phyloP scores from a whole-genome alignment of 176 grass and related monocot genomes.

The Aegilops longissima region DNA sequence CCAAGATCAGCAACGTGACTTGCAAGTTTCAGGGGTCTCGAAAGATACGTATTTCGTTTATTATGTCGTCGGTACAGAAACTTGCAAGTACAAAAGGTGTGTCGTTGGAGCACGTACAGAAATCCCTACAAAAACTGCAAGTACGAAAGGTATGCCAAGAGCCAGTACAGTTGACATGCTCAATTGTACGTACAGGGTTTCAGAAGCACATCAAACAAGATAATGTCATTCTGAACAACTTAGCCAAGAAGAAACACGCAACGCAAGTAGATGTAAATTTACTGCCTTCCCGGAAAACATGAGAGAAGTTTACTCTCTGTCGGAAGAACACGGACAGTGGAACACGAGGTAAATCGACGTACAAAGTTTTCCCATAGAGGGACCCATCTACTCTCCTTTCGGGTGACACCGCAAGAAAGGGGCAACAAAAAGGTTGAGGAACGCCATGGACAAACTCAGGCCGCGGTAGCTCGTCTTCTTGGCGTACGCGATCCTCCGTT shows the following conservation, averaged over 20 bases:
- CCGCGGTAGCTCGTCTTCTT: background rate
- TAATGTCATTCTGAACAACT: too few relatives aligned
- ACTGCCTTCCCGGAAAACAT: too few relatives aligned
- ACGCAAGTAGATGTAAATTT: too few relatives aligned
- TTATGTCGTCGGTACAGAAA: constrained; percentile 10
- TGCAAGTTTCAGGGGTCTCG: background rate
- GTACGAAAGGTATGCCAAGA: background rate
- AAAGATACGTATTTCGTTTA: background rate
- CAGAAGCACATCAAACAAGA: background rate
- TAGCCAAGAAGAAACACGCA: too few relatives aligned
- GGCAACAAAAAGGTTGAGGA: background rate
- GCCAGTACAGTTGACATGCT: background rate
- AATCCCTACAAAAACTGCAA: background rate
- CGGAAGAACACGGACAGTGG: too few relatives aligned
- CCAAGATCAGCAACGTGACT: background rate
- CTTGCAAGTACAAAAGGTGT: background rate
- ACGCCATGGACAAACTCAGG: background rate
- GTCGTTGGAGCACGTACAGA: background rate
- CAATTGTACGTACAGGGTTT: background rate
- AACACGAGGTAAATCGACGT: too few relatives aligned
- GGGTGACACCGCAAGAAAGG: background rate
- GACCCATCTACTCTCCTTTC: constrained; percentile 16
- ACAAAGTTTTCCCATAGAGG: background rate
- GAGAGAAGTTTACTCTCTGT: too few relatives aligned
- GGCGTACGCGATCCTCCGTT: background rate